phyloP scores from a whole-genome alignment of 352 stramenopile species.

The Phytopythium boreale region DNA sequence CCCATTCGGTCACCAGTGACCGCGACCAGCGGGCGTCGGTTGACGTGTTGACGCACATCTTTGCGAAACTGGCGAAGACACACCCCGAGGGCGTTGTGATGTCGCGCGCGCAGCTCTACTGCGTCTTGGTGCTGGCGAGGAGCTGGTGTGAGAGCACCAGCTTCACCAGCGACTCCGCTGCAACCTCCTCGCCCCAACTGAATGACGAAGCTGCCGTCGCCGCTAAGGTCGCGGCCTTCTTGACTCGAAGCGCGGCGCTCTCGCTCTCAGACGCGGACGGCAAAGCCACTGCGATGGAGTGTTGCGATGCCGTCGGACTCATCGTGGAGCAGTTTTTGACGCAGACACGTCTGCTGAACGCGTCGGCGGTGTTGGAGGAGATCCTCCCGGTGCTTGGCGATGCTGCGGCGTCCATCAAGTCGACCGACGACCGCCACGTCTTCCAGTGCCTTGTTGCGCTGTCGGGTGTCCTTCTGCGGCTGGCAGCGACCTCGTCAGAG shows the following conservation, averaged over 20 bases:
- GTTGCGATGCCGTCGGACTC: neutral
- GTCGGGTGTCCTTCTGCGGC: constrained; percentile 27
- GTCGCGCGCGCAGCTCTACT: constrained; percentile 25
- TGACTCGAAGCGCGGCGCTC: constrained; percentile 18
- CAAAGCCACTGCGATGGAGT: neutral
- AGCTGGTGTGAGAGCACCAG: neutral
- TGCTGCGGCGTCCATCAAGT: constrained; percentile 17
- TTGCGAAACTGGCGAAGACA: constrained; percentile 19
- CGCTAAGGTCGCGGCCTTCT: constrained; percentile 13
- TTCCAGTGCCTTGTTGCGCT: constrained; percentile 36
- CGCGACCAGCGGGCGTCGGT: neutral
- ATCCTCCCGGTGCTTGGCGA: constrained; percentile 20
- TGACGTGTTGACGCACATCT: neutral
- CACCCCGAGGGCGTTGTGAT: constrained; percentile 22
- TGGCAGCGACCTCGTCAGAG: constrained; percentile 17
- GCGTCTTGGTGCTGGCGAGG: constrained; percentile 33
- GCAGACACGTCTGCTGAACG: constrained; percentile 1
- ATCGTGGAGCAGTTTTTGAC: constrained; percentile 4
- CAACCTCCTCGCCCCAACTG: neutral
- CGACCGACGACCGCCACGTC: constrained; percentile 8
- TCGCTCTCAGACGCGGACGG: constrained; percentile 9
- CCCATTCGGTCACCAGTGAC: neutral
- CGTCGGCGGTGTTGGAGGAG: constrained; percentile 12
- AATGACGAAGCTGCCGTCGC: neutral
- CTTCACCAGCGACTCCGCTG: neutral